Evolutionary conservation across 345 rosid genomes (phyloP).

Genomic region (Populus alba): DNA sequence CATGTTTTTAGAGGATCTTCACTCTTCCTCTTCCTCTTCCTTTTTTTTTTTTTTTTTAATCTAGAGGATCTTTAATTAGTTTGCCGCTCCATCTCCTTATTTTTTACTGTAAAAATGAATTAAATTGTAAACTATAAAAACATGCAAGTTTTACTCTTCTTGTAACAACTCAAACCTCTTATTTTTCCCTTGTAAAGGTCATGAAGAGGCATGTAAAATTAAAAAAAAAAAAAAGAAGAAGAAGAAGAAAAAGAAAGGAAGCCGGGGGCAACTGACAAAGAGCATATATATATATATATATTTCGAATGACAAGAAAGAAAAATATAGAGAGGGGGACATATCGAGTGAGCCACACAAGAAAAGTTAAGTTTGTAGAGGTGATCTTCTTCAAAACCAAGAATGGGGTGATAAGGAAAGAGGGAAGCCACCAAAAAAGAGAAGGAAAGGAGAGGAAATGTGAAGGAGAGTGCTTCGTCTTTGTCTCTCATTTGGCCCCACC

Average conservation of each 20-base stretch:
- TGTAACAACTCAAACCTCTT: background rate
- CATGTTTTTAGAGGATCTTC: background rate
- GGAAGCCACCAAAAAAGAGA: constrained; percentile 23
- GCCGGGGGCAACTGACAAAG: too few relatives aligned
- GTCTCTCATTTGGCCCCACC: constrained; percentile 36
- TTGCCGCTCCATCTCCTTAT: background rate
- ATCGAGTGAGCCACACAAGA: constrained; percentile 12
- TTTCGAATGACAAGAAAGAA: background rate
- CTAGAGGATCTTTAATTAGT: background rate
- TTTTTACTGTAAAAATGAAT: background rate
- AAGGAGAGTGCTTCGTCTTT: constrained; percentile 41
- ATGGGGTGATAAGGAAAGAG: constrained; percentile 31
- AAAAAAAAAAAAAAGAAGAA: background rate
- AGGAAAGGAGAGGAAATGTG: constrained; percentile 13
- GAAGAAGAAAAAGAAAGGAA: background rate
- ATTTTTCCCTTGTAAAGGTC: background rate
- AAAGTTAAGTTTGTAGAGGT: constrained; percentile 24
- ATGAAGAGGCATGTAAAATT: background rate
- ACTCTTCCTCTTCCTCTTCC: background rate
- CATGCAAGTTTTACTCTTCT: background rate
- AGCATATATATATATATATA: background rate
- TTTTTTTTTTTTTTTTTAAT: too few relatives aligned
- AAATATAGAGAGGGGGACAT: background rate
- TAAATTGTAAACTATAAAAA: too few relatives aligned
- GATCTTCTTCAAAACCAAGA: constrained; percentile 36